phyloP scores from a whole-genome alignment of 768 basidiomycete genomes.

The Dictyophora rubrovolvata region DNA sequence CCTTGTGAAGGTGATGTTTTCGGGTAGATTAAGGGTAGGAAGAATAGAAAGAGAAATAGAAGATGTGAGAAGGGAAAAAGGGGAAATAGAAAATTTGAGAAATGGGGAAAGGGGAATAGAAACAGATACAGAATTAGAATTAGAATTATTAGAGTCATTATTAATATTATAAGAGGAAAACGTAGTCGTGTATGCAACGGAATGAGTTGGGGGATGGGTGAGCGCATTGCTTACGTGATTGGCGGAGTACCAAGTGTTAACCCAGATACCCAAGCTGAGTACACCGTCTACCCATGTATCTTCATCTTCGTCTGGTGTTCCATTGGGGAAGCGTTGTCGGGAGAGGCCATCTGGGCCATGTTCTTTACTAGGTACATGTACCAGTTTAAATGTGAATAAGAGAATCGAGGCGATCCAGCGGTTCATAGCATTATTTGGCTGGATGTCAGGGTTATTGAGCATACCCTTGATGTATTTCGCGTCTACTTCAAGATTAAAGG shows the following conservation, averaged over 20 bases:
- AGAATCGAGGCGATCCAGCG: not conserved
- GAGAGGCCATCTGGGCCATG: slow-evolving; percentile 26
- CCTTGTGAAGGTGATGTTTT: no score
- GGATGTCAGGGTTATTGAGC: slow-evolving; percentile 16
- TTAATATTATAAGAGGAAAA: no score
- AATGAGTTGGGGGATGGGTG: not conserved
- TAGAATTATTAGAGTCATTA: no score
- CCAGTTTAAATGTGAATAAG: not conserved
- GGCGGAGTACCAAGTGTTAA: not conserved
- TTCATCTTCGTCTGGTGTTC: not conserved
- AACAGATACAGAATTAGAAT: no score
- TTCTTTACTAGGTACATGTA: slow-evolving; percentile 19
- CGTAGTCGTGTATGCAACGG: not conserved
- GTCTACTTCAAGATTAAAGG: slow-evolving; percentile 15
- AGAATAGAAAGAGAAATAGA: no score
- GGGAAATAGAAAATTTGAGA: no score
- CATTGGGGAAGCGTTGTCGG: not conserved
- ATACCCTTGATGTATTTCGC: slow-evolving; percentile 22
- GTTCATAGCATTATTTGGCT: not conserved
- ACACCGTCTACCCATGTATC: slow-evolving; percentile 3
- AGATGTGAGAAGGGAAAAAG: no score
- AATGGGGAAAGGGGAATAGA: no score
- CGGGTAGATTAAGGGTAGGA: no score
- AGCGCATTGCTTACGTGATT: not conserved
- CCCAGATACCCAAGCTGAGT: not conserved